Percentiles rank a stretch among this genome's conserved stretches.
Conservation (phyloP, 2,329 filamentous ascomycete species). For the Massarina eburnea region DNA sequence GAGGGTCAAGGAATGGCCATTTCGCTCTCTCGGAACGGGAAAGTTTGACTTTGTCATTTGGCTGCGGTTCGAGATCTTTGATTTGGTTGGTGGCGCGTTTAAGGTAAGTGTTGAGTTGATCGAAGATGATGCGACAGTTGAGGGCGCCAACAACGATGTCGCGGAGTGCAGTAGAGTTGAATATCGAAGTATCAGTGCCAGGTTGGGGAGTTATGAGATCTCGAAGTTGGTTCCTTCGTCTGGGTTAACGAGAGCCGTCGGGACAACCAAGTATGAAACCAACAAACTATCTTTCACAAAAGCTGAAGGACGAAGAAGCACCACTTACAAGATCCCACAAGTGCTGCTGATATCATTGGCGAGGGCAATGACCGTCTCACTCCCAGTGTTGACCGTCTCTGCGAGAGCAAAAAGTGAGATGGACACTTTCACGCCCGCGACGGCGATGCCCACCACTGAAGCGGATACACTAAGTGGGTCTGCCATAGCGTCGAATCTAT, state of each 20-base stretch:
- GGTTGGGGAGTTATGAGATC: constrained; percentile 7
- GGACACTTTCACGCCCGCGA: constrained; percentile 7
- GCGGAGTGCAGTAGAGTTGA: constrained; percentile 1
- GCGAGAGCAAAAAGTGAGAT: constrained; percentile 10
- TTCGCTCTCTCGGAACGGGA: constrained; percentile 7
- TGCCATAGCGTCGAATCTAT: constrained; percentile 6
- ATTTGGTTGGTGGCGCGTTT: constrained; percentile 3
- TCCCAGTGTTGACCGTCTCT: constrained; percentile 6
- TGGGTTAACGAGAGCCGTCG: neutral
- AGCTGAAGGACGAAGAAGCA: neutral
- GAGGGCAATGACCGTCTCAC: constrained; percentile 5
- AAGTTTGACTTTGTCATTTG: neutral
- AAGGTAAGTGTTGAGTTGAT: neutral
- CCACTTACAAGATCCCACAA: constrained; percentile 7
- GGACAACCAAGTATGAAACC: neutral
- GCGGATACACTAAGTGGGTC: constrained; percentile 13
- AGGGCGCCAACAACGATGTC: neutral
- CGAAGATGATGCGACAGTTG: constrained; percentile 2
- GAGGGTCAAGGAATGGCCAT: constrained; percentile 13
- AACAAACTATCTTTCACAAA: neutral
- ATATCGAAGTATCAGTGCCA: constrained; percentile 4
- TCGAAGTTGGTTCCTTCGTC: constrained; percentile 7
- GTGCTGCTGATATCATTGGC: constrained; percentile 14
- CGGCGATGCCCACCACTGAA: constrained; percentile 9
- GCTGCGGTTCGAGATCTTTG: neutral